A percentile compares a stretch with the other conserved stretches of the same genome.
Evolutionary conservation across 1,284 basidiomycete genomes (phyloP).

Genomic region (Sporisorium scitamineum): DNA sequence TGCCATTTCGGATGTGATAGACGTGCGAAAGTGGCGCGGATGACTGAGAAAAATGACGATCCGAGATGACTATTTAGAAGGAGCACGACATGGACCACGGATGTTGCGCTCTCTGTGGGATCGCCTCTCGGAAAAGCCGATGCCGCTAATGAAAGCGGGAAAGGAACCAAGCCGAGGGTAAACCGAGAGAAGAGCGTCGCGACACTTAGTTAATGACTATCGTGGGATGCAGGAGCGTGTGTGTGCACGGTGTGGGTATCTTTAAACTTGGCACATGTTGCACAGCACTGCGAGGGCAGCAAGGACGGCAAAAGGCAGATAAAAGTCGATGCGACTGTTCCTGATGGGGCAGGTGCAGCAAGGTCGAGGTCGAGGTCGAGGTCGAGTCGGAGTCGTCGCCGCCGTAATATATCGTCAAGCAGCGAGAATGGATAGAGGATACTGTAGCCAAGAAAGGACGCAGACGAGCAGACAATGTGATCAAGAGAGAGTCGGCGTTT

Average conservation of each 20-base stretch:
- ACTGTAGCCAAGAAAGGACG: neutral
- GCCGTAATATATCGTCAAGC: neutral
- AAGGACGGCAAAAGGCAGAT: neutral
- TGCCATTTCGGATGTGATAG: constrained; percentile 15
- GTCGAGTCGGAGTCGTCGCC: neutral
- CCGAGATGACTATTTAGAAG: neutral
- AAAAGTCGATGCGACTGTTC: neutral
- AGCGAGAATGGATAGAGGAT: neutral
- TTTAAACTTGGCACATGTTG: neutral
- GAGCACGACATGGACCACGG: neutral
- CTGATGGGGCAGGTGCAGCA: neutral
- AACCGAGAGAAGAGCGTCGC: neutral
- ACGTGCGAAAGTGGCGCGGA: neutral
- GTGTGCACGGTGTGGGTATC: neutral
- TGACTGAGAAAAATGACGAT: neutral
- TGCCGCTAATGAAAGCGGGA: neutral
- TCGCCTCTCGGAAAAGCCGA: constrained; percentile 1
- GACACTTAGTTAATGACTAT: neutral
- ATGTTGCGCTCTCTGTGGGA: neutral
- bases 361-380: neutral
- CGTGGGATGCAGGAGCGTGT: neutral
- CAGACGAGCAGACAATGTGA: neutral
- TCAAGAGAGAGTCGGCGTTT: constrained; percentile 3
- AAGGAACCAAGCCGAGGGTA: neutral
- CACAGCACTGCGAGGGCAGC: neutral